Conservation (phyloP, 2,329 filamentous ascomycete genomes). For the Exophiala lecanii-corni region DNA sequence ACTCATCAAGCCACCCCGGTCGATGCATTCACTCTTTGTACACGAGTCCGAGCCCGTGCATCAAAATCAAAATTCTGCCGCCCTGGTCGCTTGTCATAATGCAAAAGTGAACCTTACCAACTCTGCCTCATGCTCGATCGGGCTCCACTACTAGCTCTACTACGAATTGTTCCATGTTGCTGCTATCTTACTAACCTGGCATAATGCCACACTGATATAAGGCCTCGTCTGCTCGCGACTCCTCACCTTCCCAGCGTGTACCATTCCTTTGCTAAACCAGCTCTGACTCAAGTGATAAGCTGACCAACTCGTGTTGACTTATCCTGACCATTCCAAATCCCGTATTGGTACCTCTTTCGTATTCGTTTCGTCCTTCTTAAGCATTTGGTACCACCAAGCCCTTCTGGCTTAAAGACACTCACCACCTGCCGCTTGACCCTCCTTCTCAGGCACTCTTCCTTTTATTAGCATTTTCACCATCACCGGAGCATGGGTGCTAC, state of each 20-base stretch:
- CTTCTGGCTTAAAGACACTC: no score
- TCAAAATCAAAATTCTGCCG: conserved; percentile 7
- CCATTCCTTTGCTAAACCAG: conserved; percentile 3
- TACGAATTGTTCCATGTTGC: neutral
- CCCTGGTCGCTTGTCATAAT: neutral
- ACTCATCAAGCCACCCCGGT: conserved; percentile 9
- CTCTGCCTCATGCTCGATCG: conserved; percentile 6
- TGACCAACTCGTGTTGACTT: conserved; percentile 4
- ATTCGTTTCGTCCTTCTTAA: neutral
- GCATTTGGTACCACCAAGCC: no score
- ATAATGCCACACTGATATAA: conserved; percentile 15
- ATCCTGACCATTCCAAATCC: neutral
- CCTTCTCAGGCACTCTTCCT: no score
- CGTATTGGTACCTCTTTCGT: no score
- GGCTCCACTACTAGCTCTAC: conserved; percentile 7
- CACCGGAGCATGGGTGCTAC: conserved; percentile 20
- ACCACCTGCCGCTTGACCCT: no score
- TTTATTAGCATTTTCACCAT: no score
- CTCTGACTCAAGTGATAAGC: conserved; percentile 12
- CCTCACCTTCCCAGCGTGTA: conserved; percentile 7
- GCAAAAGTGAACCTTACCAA: conserved; percentile 2
- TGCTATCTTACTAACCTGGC: conserved; percentile 16
- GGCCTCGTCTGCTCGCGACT: conserved; percentile 13
- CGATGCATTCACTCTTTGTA: conserved; percentile 5
- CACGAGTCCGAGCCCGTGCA: neutral